A percentile compares a stretch with the other conserved stretches of the same genome.
Conservation (phyloP, 2,329 filamentous ascomycete genomes). For the Thelonectria discophora region DNA sequence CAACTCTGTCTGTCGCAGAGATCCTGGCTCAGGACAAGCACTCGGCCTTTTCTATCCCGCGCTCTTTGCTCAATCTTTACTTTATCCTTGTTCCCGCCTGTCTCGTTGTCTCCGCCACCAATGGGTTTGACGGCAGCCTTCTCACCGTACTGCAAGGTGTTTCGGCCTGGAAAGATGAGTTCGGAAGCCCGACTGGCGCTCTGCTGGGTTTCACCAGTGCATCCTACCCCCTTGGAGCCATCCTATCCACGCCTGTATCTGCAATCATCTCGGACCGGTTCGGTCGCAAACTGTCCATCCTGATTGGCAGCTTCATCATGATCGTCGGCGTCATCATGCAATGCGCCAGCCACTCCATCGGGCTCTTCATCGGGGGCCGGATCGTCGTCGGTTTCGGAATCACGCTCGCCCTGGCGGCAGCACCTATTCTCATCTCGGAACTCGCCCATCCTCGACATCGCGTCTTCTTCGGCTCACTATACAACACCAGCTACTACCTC, state of each 20-base stretch:
- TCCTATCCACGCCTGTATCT: slow-evolving; percentile 45
- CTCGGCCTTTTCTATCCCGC: slow-evolving; percentile 17
- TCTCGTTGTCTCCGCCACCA: slow-evolving; percentile 47
- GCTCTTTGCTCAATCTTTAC: slow-evolving; percentile 25
- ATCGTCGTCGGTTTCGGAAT: slow-evolving; percentile 63
- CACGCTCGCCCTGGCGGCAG: slow-evolving; percentile 59
- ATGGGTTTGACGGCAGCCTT: slow-evolving; percentile 58
- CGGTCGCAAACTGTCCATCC: slow-evolving; percentile 43
- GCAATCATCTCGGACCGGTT: slow-evolving; percentile 42
- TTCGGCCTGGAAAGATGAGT: slow-evolving; percentile 49
- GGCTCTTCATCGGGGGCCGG: slow-evolving; percentile 61
- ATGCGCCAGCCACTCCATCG: slow-evolving; percentile 34
- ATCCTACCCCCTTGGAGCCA: slow-evolving; percentile 58
- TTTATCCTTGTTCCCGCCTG: slow-evolving; percentile 27
- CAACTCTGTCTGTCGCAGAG: slow-evolving; percentile 19
- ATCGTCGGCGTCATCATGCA: slow-evolving; percentile 27
- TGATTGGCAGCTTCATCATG: slow-evolving; percentile 35
- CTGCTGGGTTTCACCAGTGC: slow-evolving; percentile 46
- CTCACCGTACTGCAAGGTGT: slow-evolving; percentile 57
- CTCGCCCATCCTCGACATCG: slow-evolving; percentile 28
- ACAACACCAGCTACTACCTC: slow-evolving; percentile 25
- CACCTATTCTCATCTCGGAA: slow-evolving; percentile 50
- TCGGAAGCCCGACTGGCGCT: slow-evolving; percentile 45
- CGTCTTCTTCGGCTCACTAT: slow-evolving; percentile 23
- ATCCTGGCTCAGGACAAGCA: slow-evolving; percentile 24